Evolutionary conservation across 2,329 filamentous ascomycete genomes (phyloP).

Genomic region (Beauveria asiatica): DNA sequence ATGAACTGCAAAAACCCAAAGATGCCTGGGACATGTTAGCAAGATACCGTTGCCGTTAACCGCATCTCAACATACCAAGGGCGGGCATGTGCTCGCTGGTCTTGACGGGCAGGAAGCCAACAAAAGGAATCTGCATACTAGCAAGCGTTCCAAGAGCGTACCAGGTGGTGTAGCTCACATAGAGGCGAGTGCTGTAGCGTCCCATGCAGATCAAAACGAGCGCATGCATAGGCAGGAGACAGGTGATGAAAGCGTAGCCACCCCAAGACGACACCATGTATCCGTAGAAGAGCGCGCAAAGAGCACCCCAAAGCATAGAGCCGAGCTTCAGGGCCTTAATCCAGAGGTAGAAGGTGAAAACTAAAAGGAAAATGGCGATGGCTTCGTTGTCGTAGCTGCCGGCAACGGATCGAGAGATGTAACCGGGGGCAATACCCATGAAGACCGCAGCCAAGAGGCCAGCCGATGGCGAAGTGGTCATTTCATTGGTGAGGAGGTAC

Average conservation of each 20-base stretch:
- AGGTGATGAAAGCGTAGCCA: conserved; percentile 99
- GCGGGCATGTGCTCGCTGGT: conserved; percentile 99
- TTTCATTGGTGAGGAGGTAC: conserved; percentile 93
- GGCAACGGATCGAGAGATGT: conserved; percentile 95
- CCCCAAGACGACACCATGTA: conserved; percentile 99
- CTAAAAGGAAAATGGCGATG: conserved; percentile 96
- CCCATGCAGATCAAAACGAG: conserved; percentile 97
- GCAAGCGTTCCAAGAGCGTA: conserved; percentile 92
- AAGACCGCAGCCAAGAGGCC: conserved; percentile 90
- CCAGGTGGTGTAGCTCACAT: conserved; percentile 97
- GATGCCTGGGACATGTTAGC: conserved; percentile 53
- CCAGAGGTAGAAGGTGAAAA: conserved; percentile 98
- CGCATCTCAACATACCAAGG: conserved; percentile 52
- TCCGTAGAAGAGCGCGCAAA: conserved; percentile 93
- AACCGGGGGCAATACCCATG: conserved; percentile 96
- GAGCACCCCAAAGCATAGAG: conserved; percentile 90
- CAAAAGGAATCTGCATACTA: conserved; percentile 99
- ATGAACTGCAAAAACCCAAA: conserved; percentile 94
- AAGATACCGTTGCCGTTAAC: neutral
- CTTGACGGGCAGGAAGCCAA: conserved; percentile 91
- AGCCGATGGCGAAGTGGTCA: conserved; percentile 90
- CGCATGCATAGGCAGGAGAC: conserved; percentile 85
- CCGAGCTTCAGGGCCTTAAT: conserved; percentile 97
- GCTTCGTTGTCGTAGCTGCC: conserved; percentile 99
- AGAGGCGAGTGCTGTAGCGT: conserved; percentile 84